A percentile compares a stretch with the other conserved stretches of the same genome.
Conservation (phyloP, 495 filamentous ascomycete genomes). For the Pyrenula aspistea region DNA sequence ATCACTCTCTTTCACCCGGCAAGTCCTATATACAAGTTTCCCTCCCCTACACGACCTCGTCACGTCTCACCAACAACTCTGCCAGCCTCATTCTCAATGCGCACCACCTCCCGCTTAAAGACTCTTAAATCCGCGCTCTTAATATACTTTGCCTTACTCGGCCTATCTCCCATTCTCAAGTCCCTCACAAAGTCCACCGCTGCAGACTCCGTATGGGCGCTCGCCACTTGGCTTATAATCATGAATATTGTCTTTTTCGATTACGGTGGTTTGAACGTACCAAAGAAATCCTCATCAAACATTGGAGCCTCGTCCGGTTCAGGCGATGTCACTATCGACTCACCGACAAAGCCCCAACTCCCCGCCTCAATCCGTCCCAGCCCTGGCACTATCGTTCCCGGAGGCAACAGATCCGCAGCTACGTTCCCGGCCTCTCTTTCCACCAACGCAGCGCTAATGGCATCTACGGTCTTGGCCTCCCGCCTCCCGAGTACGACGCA, state of each 20-base stretch:
- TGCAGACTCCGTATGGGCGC: slow-evolving; percentile 89
- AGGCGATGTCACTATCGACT: slow-evolving; percentile 40
- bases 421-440: slow-evolving; percentile 77
- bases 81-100: slow-evolving; percentile 35
- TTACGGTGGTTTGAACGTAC: slow-evolving; percentile 54
- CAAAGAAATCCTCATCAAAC: neutral
- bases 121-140: slow-evolving; percentile 84
- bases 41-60: neutral
- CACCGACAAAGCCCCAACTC: neutral
- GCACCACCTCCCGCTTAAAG: slow-evolving; percentile 53
- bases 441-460: slow-evolving; percentile 92
- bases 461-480: slow-evolving; percentile 81
- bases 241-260: slow-evolving; percentile 98
- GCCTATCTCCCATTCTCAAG: slow-evolving; percentile 86
- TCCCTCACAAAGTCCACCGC: slow-evolving; percentile 85
- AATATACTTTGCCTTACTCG: slow-evolving; percentile 84
- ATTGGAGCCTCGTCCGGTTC: neutral
- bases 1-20: slow-evolving; percentile 3
- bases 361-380: neutral
- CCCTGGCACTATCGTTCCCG: slow-evolving; percentile 3
- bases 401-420: slow-evolving; percentile 27
- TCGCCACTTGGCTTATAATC: slow-evolving; percentile 82
- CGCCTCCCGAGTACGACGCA: slow-evolving; percentile 79
- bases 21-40: neutral
- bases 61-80: slow-evolving; percentile 6